Evolutionary conservation across 257 asterid genomes (phyloP).

Genomic region (Ajuga chamaepitys): DNA sequence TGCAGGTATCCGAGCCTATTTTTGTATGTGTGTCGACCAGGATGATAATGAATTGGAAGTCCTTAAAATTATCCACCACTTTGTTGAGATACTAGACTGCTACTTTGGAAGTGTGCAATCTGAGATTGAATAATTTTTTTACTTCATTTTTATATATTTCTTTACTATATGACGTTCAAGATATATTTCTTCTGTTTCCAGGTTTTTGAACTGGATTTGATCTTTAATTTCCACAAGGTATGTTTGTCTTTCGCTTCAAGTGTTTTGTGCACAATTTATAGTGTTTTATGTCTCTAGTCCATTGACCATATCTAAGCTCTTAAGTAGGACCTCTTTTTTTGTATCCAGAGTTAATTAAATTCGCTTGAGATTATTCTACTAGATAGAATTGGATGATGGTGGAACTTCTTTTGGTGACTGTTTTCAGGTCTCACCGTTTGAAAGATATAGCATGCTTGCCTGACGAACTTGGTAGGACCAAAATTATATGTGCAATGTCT

Average conservation of each 20-base stretch:
- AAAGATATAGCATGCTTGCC: not conserved
- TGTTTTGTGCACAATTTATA: conserved; percentile 1
- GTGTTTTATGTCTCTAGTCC: not conserved
- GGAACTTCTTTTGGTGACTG: not conserved
- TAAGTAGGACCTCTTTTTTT: not conserved
- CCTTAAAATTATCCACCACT: conserved; percentile 90
- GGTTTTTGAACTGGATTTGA: conserved; percentile 96
- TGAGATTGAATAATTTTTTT: conserved; percentile 12
- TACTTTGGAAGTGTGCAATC: conserved; percentile 95
- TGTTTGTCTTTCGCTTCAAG: conserved; percentile 5
- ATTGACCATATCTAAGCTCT: not conserved
- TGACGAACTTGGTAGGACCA: not conserved
- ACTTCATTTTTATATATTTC: not conserved
- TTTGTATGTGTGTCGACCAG: conserved; percentile 95
- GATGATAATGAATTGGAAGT: conserved; percentile 92
- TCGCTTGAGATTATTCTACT: not conserved
- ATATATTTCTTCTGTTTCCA: conserved; percentile 20
- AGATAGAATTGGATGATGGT: not conserved
- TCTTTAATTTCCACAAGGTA: conserved; percentile 97
- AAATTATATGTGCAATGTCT: not conserved
- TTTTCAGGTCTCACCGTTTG: not conserved
- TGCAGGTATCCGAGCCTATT: conserved; percentile 93
- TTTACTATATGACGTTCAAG: not conserved
- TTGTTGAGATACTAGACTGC: conserved; percentile 92
- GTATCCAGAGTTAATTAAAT: not conserved